Evolutionary conservation across 306 rosid genomes (phyloP).

Genomic region (Cucurbita argyrosperma): DNA sequence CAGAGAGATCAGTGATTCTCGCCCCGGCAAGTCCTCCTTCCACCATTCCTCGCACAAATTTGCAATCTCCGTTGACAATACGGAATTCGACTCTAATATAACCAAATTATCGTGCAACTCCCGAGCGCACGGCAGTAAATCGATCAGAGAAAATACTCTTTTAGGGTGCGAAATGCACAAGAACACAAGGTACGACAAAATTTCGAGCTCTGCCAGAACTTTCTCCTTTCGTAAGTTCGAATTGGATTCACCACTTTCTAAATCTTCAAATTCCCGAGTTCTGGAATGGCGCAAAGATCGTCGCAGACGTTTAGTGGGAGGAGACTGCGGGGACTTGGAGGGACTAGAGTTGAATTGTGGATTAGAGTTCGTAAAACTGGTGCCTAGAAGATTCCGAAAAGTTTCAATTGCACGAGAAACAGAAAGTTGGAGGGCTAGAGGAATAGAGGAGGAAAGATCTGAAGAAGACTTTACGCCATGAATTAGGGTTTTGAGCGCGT

Average conservation of each 20-base stretch:
- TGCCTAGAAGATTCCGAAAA: slow-evolving; percentile 20
- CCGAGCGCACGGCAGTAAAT: slow-evolving; percentile 48
- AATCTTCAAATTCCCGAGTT: slow-evolving; percentile 4
- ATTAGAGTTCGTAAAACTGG: slow-evolving; percentile 9
- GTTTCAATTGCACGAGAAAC: slow-evolving; percentile 31
- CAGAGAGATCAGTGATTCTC: slow-evolving; percentile 65
- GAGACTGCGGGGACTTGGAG: slow-evolving; percentile 32
- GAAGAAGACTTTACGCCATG: slow-evolving; percentile 46
- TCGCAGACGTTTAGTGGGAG: slow-evolving; percentile 53
- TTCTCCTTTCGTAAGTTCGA: slow-evolving; percentile 9
- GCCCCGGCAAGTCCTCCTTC: slow-evolving; percentile 51
- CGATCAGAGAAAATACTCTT: slow-evolving; percentile 24
- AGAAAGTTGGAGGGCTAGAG: slow-evolving; percentile 34
- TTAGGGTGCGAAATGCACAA: slow-evolving; percentile 60
- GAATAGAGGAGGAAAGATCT: slow-evolving; percentile 41
- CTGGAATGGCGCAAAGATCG: slow-evolving; percentile 41
- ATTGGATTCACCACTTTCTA: background rate
- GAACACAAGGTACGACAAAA: slow-evolving; percentile 22
- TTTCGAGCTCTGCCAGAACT: slow-evolving; percentile 30
- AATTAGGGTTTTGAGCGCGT: slow-evolving; percentile 56
- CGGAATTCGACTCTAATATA: slow-evolving; percentile 45
- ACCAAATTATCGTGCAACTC: slow-evolving; percentile 48
- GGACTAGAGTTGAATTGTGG: slow-evolving; percentile 4
- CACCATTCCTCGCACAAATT: slow-evolving; percentile 78
- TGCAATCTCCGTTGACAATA: slow-evolving; percentile 31